A percentile compares a stretch with the other conserved stretches of the same genome.
Conservation (phyloP, 2,329 filamentous ascomycete genomes). For the Alternaria consortialis region DNA sequence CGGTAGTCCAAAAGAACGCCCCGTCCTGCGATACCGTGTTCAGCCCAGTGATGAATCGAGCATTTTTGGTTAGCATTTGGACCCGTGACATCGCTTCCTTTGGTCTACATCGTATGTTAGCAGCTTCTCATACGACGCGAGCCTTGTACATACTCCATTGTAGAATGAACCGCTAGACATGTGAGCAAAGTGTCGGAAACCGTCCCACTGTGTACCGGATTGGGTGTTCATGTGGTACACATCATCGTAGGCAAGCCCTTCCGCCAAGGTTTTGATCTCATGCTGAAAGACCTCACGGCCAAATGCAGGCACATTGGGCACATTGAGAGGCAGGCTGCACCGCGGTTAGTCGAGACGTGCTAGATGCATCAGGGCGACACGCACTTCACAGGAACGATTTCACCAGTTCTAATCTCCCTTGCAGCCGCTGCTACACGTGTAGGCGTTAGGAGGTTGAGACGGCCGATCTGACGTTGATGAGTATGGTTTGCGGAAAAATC, state of each 20-base stretch:
- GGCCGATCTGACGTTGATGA: conserved; percentile 51
- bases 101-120: conserved; percentile 35
- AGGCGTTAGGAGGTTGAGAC: conserved; percentile 66
- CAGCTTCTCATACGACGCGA: fast-evolving
- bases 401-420: conserved; percentile 64
- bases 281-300: conserved; percentile 63
- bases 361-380: conserved; percentile 10
- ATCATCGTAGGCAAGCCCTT: conserved; percentile 54
- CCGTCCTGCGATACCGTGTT: conserved; percentile 57
- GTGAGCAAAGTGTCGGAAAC: conserved; percentile 57
- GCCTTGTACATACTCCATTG: conserved; percentile 41
- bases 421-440: conserved; percentile 63
- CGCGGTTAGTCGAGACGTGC: conserved; percentile 9
- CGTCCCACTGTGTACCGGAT: conserved; percentile 57
- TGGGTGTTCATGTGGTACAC: conserved; percentile 56
- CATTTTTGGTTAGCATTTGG: conserved; percentile 55
- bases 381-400: conserved; percentile 65
- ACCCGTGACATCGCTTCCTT: conserved; percentile 53
- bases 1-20: conserved; percentile 57
- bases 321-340: conserved; percentile 60
- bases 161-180: conserved; percentile 52
- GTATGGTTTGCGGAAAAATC: neutral
- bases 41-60: conserved; percentile 57
- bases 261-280: conserved; percentile 58
- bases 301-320: conserved; percentile 63